Evolutionary conservation across 75 land plant species (phyloP).

Genomic region (Picea glauca): DNA sequence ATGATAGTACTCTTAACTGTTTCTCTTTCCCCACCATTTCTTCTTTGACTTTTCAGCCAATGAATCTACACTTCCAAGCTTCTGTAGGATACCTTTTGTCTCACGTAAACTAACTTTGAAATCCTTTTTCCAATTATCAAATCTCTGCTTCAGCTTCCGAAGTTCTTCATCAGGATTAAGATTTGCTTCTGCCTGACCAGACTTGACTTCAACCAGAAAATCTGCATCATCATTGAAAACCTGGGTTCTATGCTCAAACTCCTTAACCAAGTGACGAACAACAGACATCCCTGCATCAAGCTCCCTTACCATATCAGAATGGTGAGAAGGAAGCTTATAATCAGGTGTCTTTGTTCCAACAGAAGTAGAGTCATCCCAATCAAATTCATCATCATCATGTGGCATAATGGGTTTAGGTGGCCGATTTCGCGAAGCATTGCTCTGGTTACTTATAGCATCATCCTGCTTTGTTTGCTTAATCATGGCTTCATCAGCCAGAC

Average conservation of each 20-base stretch:
- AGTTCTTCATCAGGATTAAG: constrained; percentile 65
- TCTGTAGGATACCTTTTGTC: constrained; percentile 64
- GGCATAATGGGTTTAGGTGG: constrained; percentile 22
- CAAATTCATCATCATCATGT: constrained; percentile 45
- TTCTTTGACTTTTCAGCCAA: constrained; percentile 36
- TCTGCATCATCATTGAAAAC: constrained; percentile 78
- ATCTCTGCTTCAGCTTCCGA: constrained; percentile 59
- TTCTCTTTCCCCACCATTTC: constrained; percentile 89
- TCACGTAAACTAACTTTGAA: constrained; percentile 72
- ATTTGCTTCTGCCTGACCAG: constrained; percentile 40
- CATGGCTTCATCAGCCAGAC: constrained; percentile 49
- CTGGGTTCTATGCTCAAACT: constrained; percentile 77
- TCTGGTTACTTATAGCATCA: constrained; percentile 24
- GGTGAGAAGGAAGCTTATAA: constrained; percentile 9
- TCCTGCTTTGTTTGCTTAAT: constrained; percentile 20
- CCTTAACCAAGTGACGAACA: constrained; percentile 54
- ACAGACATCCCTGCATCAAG: constrained; percentile 47
- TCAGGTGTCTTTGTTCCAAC: constrained; percentile 63
- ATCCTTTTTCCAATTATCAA: constrained; percentile 88
- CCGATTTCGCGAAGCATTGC: constrained; percentile 12
- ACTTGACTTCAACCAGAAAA: constrained; percentile 59
- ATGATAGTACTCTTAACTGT: not conserved
- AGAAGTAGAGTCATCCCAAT: constrained; percentile 69
- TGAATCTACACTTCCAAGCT: constrained; percentile 44
- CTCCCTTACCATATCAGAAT: constrained; percentile 29